Evolutionary conservation across 2,329 filamentous ascomycete species (phyloP), one percentile per base, ranked within the genome.

Genomic region (Cladophialophora psammophila): DNA sequence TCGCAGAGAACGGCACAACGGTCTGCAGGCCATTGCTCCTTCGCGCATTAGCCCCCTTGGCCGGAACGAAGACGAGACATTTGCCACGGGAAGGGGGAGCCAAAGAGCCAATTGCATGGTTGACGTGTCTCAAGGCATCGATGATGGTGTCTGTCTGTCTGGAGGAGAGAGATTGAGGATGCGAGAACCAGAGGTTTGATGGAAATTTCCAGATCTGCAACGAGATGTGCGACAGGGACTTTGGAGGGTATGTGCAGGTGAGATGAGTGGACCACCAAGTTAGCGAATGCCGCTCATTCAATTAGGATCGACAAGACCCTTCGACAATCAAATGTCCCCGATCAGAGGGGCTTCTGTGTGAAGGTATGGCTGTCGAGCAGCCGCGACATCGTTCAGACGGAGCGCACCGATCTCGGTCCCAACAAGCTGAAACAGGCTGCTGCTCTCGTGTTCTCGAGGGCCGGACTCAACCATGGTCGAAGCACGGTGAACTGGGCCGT

Each of bases 401-500:
- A 63, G 60, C 35, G 38, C 60, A 50, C 50, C 60, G 60, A 56
- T 63, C 52, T 26, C n/a, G 15, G 26, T 56, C 52, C 60, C 50
- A 63, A 55, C 50, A 48, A 56, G 35, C 50, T 56, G 52, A 56
- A 48, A 48, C 10, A 32, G 52, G 60, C 13, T 56, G 50, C 26
- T 18, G 38, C 48, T 56, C 59, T 56, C 20, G 59, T 32, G 52
- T 55, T 8, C 31, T n/a, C 31, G 26, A 31, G n/a, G 35, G 31
- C 34, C 42, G 42, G 34, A 40, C 7, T 34, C 13, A 15, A 42
- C 35, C 35, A 20, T 12, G 4, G 36, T 58, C 55, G 20, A 57
- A 1, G 54, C 18, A 36, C 12, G 10, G 18, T 4, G 54, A 20
- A 15, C 32, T 20, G 20, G 35, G 26, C 50, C 32, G 13, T 34